These are phyloP conservation scores for Sphagnurus paluster DNA, from an alignment of 1,284 basidiomycete species.

Conservation along the genomic window DNA sequence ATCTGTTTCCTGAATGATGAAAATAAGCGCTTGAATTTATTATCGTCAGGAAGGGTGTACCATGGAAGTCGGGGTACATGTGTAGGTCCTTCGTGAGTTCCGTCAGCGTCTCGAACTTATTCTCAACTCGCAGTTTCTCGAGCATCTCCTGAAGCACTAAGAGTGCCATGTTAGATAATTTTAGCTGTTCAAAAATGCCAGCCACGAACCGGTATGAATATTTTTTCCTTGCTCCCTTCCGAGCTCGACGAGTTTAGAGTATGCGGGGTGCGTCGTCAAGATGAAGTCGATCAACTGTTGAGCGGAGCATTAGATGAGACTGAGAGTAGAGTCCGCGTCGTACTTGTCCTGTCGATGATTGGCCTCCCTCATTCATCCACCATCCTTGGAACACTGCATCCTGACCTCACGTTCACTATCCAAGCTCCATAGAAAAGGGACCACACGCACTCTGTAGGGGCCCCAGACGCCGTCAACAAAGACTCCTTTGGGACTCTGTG, in stretches of 20 bases:
- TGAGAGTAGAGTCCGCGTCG: slow-evolving; percentile 15
- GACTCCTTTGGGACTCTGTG: slow-evolving; percentile 69
- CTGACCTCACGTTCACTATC: slow-evolving; percentile 38
- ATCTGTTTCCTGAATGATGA: slow-evolving; percentile 76
- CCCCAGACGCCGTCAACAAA: slow-evolving; percentile 97
- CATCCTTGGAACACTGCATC: slow-evolving; percentile 88
- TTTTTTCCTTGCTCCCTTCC: slow-evolving; percentile 54
- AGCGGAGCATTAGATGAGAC: slow-evolving; percentile 11
- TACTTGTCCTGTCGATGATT: slow-evolving; percentile 96
- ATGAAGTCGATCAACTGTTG: slow-evolving; percentile 89
- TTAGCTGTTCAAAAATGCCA: not conserved
- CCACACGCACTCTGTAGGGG: slow-evolving; percentile 73
- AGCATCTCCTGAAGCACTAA: slow-evolving; percentile 76
- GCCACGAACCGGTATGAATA: slow-evolving; percentile 54
- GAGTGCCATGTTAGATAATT: slow-evolving; percentile 23
- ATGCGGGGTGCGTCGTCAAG: slow-evolving; percentile 90
- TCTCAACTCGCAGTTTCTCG: slow-evolving; percentile 63
- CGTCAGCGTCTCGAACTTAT: slow-evolving; percentile 61
- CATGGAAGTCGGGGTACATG: slow-evolving; percentile 93
- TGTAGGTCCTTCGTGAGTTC: slow-evolving; percentile 90
- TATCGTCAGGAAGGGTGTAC: slow-evolving; percentile 32
- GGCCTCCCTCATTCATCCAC: slow-evolving; percentile 99
- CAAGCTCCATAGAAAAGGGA: not conserved
- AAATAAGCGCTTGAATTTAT: not conserved
- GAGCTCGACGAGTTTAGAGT: slow-evolving; percentile 63